Conservation (phyloP, 306 rosid genomes). For the Acacia confusa region DNA sequence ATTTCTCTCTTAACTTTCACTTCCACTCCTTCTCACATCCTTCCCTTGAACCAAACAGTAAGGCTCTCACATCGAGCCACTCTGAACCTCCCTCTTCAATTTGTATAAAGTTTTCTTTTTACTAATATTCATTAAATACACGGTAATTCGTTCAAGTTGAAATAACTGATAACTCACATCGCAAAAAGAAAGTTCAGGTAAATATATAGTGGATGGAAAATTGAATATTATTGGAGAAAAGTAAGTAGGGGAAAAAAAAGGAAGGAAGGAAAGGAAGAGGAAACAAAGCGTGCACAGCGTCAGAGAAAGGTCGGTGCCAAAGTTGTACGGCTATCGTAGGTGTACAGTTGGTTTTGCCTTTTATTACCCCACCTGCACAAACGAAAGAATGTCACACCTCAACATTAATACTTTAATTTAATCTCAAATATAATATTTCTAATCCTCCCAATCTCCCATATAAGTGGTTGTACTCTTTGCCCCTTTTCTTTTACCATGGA, state of each 20-base stretch:
- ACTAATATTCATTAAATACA: neutral
- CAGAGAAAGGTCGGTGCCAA: conserved; percentile 56
- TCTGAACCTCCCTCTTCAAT: no score
- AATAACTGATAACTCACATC: neutral
- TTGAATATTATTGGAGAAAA: neutral
- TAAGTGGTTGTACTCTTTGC: no score
- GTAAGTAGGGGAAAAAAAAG: neutral
- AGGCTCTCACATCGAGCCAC: no score
- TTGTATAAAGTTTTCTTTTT: neutral
- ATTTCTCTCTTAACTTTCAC: no score
- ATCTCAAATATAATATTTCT: neutral
- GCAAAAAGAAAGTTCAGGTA: neutral
- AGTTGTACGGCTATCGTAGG: conserved; percentile 44
- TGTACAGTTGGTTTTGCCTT: neutral
- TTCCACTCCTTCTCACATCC: no score
- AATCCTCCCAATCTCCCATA: no score
- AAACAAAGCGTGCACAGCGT: conserved; percentile 25
- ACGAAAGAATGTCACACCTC: neutral
- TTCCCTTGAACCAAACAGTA: no score
- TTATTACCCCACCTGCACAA: conserved; percentile 1
- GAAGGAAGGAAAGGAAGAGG: conserved; percentile 3
- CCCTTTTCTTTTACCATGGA: no score
- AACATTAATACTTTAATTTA: neutral
- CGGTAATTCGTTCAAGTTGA: neutral
- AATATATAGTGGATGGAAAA: neutral